Evolutionary conservation across 345 rosid species (phyloP).

Genomic region (Heritiera fomes): DNA sequence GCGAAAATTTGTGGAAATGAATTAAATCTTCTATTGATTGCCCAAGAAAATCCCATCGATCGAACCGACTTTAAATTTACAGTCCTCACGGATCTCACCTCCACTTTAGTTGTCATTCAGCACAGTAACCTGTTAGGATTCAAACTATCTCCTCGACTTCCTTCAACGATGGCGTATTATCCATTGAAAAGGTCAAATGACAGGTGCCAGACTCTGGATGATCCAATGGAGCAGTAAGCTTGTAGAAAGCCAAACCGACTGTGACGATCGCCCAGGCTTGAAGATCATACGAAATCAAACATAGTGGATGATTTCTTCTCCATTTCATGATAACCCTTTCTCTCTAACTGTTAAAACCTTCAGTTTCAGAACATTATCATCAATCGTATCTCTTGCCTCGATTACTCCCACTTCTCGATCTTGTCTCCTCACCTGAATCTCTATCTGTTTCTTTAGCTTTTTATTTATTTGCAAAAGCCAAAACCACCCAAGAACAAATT

Average conservation of each 20-base stretch:
- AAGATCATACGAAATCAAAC: not conserved
- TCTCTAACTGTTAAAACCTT: no score
- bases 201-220: not conserved
- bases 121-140: not conserved
- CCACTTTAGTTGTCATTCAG: not conserved
- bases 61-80: no score
- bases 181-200: slow-evolving; percentile 11
- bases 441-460: not conserved
- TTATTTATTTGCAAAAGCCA: not conserved
- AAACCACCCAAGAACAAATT: not conserved
- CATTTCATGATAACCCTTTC: no score
- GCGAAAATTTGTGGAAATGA: no score
- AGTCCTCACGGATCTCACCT: not conserved
- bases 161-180: not conserved
- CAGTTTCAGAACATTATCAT: not conserved
- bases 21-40: no score
- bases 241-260: no score
- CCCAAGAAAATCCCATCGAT: no score
- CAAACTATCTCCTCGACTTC: not conserved
- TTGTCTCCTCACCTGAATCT: not conserved
- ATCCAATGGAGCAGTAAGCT: no score
- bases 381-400: not conserved
- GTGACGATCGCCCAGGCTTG: not conserved
- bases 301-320: no score
- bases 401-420: not conserved